A percentile compares a stretch with the other conserved stretches of the same genome.
phyloP scores from a whole-genome alignment of 2,329 filamentous ascomycete species.

The Scedosporium minutisporum region DNA sequence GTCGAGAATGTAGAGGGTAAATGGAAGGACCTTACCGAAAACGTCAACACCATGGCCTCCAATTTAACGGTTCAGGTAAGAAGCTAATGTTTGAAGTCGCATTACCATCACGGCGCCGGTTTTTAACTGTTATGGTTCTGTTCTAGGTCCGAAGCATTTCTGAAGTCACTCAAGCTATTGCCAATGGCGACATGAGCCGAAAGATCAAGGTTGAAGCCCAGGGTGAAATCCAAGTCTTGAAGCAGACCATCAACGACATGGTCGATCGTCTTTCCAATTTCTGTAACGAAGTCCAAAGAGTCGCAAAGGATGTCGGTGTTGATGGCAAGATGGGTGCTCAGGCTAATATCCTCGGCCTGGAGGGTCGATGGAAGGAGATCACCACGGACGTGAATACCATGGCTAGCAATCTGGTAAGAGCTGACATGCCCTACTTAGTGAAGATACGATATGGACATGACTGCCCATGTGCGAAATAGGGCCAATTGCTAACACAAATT shows the following conservation, averaged over 20 bases:
- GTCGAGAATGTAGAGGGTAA: slow-evolving; percentile 94
- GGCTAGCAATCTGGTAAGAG: slow-evolving; percentile 54
- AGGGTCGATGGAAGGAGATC: slow-evolving; percentile 96
- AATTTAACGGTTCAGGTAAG: slow-evolving; percentile 56
- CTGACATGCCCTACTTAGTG: background rate
- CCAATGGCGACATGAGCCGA: slow-evolving; percentile 89
- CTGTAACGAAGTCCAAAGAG: slow-evolving; percentile 89
- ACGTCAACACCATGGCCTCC: slow-evolving; percentile 69
- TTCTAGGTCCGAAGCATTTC: slow-evolving; percentile 77
- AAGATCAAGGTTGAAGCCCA: slow-evolving; percentile 93
- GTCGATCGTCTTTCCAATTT: slow-evolving; percentile 90
- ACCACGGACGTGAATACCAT: slow-evolving; percentile 95
- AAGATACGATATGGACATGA: background rate
- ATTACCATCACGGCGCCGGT: background rate
- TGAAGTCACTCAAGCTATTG: slow-evolving; percentile 87
- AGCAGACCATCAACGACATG: slow-evolving; percentile 99
- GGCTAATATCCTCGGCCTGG: slow-evolving; percentile 84
- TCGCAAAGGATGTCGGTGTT: slow-evolving; percentile 92
- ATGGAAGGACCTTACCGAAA: slow-evolving; percentile 93
- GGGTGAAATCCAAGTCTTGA: slow-evolving; percentile 86
- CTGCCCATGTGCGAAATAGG: background rate
- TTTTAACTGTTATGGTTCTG: background rate
- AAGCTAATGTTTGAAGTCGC: slow-evolving; percentile 49
- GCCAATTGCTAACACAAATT: slow-evolving; percentile 18
- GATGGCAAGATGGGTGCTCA: slow-evolving; percentile 98